phyloP scores from a whole-genome alignment of 2,329 filamentous ascomycete species.

The Rhynchosporium secalis region DNA sequence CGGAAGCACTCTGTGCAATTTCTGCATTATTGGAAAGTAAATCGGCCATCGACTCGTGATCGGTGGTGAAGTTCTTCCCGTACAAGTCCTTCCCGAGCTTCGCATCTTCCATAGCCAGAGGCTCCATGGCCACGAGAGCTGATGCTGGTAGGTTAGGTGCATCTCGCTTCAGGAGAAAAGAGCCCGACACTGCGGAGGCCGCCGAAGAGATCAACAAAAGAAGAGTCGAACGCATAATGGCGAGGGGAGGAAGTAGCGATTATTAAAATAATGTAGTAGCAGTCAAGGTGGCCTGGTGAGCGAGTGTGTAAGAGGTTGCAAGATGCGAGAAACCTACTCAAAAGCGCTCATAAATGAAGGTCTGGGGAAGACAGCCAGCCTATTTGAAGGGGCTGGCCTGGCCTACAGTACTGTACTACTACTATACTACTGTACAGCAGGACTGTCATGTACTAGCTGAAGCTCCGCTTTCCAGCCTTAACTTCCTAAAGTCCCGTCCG shows the following conservation, averaged over 20 bases:
- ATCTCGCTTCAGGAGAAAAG: not conserved
- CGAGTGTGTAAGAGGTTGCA: constrained; percentile 14
- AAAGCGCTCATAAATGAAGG: not conserved
- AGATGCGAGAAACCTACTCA: constrained; percentile 12
- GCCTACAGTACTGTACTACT: no score
- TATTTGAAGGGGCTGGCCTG: constrained; percentile 10
- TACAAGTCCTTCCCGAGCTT: constrained; percentile 14
- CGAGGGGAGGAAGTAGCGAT: constrained; percentile 10
- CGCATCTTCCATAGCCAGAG: constrained; percentile 12
- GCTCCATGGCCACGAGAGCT: not conserved
- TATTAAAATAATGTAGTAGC: not conserved
- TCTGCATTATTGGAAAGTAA: constrained; percentile 6
- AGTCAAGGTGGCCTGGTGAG: not conserved
- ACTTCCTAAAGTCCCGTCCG: not conserved
- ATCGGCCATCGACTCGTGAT: constrained; percentile 8
- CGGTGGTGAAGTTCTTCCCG: constrained; percentile 4
- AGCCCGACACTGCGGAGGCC: constrained; percentile 1
- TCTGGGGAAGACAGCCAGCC: not conserved
- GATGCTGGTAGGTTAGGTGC: not conserved
- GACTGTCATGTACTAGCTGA: not conserved
- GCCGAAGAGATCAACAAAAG: constrained; percentile 11
- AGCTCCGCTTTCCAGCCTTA: constrained; percentile 2
- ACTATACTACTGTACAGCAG: no score
- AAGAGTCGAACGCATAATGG: constrained; percentile 11
- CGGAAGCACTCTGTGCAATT: constrained; percentile 9